A percentile compares a stretch with the other conserved stretches of the same genome.
phyloP scores from a whole-genome alignment of 768 basidiomycete genomes.

The Cyclocybe cylindracea region DNA sequence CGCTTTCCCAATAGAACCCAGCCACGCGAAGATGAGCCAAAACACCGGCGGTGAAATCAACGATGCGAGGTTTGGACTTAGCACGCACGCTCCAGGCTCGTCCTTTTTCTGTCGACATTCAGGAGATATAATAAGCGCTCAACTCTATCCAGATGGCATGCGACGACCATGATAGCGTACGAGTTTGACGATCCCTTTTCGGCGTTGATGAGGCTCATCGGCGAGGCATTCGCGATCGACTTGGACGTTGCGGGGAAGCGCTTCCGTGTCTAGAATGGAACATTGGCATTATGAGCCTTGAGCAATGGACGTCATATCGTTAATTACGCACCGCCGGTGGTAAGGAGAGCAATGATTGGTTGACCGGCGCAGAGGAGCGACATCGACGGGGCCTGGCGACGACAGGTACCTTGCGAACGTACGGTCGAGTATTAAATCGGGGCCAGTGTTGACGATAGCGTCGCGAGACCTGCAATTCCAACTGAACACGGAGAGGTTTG shows the following conservation, averaged over 20 bases:
- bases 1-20: constrained; percentile 23
- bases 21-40: constrained; percentile 17
- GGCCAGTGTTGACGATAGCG: constrained; percentile 99
- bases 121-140: constrained; percentile 7
- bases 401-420: constrained; percentile 99
- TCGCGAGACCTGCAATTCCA: constrained; percentile 75
- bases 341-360: constrained; percentile 97
- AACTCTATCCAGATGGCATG: not conserved
- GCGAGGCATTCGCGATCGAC: constrained; percentile 99
- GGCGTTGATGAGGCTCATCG: constrained; percentile 99
- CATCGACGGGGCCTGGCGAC: constrained; percentile 99
- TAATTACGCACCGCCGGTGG: constrained; percentile 85
- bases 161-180: constrained; percentile 93
- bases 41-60: constrained; percentile 51
- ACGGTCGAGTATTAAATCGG: constrained; percentile 98
- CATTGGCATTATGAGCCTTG: not conserved
- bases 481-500: not conserved
- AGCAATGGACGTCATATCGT: not conserved
- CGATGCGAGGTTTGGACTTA: constrained; percentile 99
- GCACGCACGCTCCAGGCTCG: constrained; percentile 99
- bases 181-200: constrained; percentile 99
- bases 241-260: constrained; percentile 99
- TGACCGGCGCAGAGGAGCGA: constrained; percentile 96
- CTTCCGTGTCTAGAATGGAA: constrained; percentile 84
- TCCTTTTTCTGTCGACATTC: constrained; percentile 81